phyloP scores from a whole-genome alignment of 179 eudicot species.

The Carnegiea gigantea region DNA sequence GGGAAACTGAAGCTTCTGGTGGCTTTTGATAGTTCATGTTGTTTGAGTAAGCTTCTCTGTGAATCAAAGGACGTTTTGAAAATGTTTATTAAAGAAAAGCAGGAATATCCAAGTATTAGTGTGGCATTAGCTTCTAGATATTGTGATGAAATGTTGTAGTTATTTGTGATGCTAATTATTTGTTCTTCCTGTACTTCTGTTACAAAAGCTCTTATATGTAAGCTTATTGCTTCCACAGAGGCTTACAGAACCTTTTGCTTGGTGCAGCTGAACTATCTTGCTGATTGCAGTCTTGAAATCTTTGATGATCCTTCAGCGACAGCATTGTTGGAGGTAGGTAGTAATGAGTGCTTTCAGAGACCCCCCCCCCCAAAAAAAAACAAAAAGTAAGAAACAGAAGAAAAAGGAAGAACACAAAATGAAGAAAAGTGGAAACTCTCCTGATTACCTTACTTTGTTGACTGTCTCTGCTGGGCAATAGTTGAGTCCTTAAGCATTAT shows the following conservation, averaged over 20 bases:
- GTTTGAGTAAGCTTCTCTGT: too few relatives aligned
- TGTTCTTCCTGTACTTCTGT: neutral
- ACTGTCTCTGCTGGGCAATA: neutral
- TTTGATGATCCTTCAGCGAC: conserved; percentile 85
- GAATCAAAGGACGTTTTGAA: neutral
- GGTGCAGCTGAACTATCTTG: conserved; percentile 85
- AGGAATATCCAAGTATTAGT: neutral
- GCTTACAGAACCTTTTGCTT: conserved; percentile 22
- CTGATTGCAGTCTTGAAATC: conserved; percentile 89
- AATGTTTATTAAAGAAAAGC: neutral
- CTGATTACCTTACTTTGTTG: conserved; percentile 7
- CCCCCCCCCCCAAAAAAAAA: neutral
- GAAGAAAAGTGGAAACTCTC: neutral
- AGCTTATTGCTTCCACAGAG: neutral
- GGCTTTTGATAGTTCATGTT: neutral
- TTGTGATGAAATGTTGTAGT: neutral
- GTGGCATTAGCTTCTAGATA: neutral
- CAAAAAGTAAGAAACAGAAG: neutral
- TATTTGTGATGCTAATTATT: neutral
- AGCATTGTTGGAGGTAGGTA: conserved; percentile 79
- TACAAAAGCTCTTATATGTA: neutral
- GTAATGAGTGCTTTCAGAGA: neutral
- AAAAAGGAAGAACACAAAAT: neutral
- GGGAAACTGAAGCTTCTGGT: neutral
- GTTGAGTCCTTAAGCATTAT: neutral